Evolutionary conservation across 306 rosid species (phyloP), one percentile per base, ranked within the genome.

Genomic region (Trifolium subterraneum): DNA sequence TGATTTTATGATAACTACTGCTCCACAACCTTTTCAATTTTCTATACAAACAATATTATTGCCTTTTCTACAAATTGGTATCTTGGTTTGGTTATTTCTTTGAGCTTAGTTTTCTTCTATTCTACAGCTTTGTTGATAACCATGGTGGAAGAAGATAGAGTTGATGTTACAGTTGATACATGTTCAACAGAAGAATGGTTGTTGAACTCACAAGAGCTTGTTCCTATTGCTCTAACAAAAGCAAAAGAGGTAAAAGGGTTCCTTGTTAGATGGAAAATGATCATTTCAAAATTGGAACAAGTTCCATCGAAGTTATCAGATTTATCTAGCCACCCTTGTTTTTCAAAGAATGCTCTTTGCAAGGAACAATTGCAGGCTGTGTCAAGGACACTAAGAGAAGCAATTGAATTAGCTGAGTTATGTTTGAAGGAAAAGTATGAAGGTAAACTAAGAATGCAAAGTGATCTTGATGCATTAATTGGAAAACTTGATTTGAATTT

Each of bases 281-380:
- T 94, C 68, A 73, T 88, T 58, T 81, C 92, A 13, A 94, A 94
- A 82, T 72, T 92, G 68, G 95, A 92, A 82, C 92, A 87, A 84
- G 86, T 94, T 80, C 99, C 99, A 0, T 75, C 87, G 0, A 86
- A 86, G 11, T 80, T 94, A 78, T 92, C 93, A 0, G 96, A 94
- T 68, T 89, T 94, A 59, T 94, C 99, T 1, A 88, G 92, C 88
- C 99, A 94, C 74, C 99, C 99, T 20, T 94, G 90, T 77, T 94
- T 94, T 90, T 88, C 89, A 41, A 94, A 88, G 84, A 94, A 92
- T 70, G 81, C 93, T 25, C 93, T 94, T 12, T 94, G 97, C 77
- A 88, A 85, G 87, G 99, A 94, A 86, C 99, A 92, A 42, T 74
- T 94, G 90, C 97, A 87, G 74, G 92, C 95, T 0, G 93, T 92